phyloP scores from a whole-genome alignment of 306 rosid genomes.

The Psophocarpus tetragonolobus region DNA sequence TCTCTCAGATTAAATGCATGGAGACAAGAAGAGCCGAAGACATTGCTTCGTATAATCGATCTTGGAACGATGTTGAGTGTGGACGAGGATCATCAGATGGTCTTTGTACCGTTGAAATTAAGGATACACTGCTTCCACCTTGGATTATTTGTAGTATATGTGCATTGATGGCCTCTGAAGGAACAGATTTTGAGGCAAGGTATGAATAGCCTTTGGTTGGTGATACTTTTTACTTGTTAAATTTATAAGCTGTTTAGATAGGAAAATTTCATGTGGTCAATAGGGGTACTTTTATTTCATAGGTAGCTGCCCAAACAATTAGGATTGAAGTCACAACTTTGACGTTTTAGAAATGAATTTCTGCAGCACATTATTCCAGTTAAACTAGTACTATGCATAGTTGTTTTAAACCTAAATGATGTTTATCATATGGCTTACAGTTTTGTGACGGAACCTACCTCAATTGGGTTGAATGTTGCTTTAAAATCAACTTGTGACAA shows the following conservation, averaged over 20 bases:
- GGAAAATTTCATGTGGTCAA: not conserved
- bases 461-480: slow-evolving; percentile 75
- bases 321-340: not conserved
- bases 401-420: slow-evolving; percentile 24
- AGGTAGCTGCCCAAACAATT: not conserved
- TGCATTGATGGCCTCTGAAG: slow-evolving; percentile 65
- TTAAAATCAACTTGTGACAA: slow-evolving; percentile 57
- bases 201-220: slow-evolving; percentile 38
- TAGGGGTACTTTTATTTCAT: not conserved
- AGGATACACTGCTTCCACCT: slow-evolving; percentile 80
- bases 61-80: slow-evolving; percentile 52
- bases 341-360: not conserved
- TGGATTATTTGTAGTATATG: slow-evolving; percentile 73
- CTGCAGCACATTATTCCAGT: not conserved
- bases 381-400: not conserved
- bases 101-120: slow-evolving; percentile 72
- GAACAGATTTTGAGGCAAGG: slow-evolving; percentile 92
- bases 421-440: slow-evolving; percentile 47
- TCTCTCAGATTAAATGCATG: slow-evolving; percentile 70
- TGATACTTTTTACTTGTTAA: not conserved
- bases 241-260: slow-evolving; percentile 23
- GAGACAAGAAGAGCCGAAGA: slow-evolving; percentile 71
- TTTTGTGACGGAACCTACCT: slow-evolving; percentile 60
- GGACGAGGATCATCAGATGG: slow-evolving; percentile 41
- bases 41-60: slow-evolving; percentile 47